Percentiles rank a stretch among this genome's conserved stretches.
Evolutionary conservation across 2,329 filamentous ascomycete genomes (phyloP).

Genomic region (Fusarium clavum): DNA sequence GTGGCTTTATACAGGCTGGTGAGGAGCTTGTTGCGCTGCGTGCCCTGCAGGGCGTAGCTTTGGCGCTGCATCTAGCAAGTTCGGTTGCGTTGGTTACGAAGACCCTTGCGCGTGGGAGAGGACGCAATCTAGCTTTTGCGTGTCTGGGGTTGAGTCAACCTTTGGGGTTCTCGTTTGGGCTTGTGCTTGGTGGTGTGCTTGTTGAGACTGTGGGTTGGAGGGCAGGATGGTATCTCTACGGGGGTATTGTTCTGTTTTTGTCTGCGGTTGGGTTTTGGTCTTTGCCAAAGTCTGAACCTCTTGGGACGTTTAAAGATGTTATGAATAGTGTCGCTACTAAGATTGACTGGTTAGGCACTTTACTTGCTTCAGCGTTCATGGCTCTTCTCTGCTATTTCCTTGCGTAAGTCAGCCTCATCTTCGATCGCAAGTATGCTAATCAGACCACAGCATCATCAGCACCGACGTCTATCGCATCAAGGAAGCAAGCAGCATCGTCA

Average conservation of each 20-base stretch:
- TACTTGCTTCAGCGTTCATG: conserved; percentile 59
- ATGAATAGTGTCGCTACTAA: conserved; percentile 48
- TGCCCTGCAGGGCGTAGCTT: conserved; percentile 55
- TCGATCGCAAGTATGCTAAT: conserved; percentile 3
- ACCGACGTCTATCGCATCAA: conserved; percentile 55
- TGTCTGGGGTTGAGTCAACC: conserved; percentile 60
- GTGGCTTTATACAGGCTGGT: conserved; percentile 47
- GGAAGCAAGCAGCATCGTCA: conserved; percentile 56
- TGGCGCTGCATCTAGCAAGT: conserved; percentile 52
- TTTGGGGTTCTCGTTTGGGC: conserved; percentile 62
- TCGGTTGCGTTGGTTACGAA: conserved; percentile 52
- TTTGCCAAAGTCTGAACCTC: conserved; percentile 48
- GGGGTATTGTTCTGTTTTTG: conserved; percentile 51
- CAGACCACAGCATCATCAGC: conserved; percentile 49
- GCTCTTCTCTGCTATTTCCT: conserved; percentile 65
- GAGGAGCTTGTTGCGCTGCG: conserved; percentile 54
- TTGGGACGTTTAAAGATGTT: conserved; percentile 41
- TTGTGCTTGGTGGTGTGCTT: conserved; percentile 62
- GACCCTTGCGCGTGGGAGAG: conserved; percentile 48
- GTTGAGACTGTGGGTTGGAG: conserved; percentile 62
- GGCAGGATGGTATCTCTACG: conserved; percentile 58
- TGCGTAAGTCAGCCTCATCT: conserved; percentile 54
- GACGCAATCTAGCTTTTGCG: conserved; percentile 56
- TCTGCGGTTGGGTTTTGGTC: conserved; percentile 53
- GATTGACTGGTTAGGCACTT: conserved; percentile 66